Evolutionary conservation across 176 grass and related monocot genomes (phyloP).

Genomic region (Canna indica): DNA sequence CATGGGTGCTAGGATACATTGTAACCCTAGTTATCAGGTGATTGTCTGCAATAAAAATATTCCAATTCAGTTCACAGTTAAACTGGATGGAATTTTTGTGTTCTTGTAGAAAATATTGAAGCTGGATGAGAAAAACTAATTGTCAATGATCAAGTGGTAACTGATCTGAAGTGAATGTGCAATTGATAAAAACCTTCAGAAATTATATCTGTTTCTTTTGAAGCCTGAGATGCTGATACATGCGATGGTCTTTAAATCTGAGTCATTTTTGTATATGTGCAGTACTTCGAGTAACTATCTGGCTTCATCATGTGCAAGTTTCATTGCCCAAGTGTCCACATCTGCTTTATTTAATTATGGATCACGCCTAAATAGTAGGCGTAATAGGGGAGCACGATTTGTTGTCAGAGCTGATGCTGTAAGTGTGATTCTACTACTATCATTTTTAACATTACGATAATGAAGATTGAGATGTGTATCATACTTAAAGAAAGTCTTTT

Average conservation of each 20-base stretch:
- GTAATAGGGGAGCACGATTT: conserved; percentile 50
- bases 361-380: conserved; percentile 27
- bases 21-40: neutral
- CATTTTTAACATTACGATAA: neutral
- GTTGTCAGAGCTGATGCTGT: conserved; percentile 82
- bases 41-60: neutral
- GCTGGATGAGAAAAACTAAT: neutral
- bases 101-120: neutral
- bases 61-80: neutral
- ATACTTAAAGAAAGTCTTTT: conserved; percentile 12
- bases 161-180: neutral
- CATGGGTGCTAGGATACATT: neutral
- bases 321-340: conserved; percentile 21
- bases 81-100: neutral
- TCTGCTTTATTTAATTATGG: conserved; percentile 35
- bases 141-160: neutral
- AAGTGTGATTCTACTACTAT: conserved; percentile 29
- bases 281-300: conserved; percentile 44
- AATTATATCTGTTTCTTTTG: neutral
- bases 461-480: neutral
- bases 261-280: conserved; percentile 25
- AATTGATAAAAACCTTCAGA: neutral
- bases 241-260: conserved; percentile 2
- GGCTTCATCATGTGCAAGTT: conserved; percentile 37
- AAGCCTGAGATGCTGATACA: neutral